Percentiles rank a stretch among this genome's conserved stretches.
Evolutionary conservation across 176 grass and related monocot species (phyloP).

Genomic region (Paspalum vaginatum): DNA sequence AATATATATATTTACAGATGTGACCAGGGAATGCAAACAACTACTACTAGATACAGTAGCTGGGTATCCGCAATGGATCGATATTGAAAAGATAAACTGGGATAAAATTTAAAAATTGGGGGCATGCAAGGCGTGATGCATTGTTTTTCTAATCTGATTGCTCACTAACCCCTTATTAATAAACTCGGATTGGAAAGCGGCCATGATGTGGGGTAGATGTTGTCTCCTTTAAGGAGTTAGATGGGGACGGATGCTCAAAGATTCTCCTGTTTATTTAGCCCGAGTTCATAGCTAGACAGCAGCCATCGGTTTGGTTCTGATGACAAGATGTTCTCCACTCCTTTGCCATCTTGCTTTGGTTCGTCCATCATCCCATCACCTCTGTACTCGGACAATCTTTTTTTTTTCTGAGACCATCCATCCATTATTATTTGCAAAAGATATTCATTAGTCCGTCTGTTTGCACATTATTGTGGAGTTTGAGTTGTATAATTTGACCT

Average conservation of each 20-base stretch:
- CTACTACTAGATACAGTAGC: neutral
- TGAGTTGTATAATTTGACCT: conserved; percentile 51
- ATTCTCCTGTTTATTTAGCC: conserved; percentile 43
- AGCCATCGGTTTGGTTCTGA: conserved; percentile 6
- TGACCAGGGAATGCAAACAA: conserved; percentile 22
- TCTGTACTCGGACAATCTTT: conserved; percentile 21
- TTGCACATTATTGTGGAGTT: conserved; percentile 35
- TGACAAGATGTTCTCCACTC: conserved; percentile 51
- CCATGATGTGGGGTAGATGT: conserved; percentile 44
- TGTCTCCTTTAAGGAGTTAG: conserved; percentile 71
- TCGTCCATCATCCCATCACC: conserved; percentile 3
- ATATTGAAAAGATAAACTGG: neutral
- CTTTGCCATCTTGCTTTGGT: conserved; percentile 30
- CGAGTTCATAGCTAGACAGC: conserved; percentile 9
- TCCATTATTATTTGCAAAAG: neutral
- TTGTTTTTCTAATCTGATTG: conserved; percentile 51
- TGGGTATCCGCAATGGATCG: conserved; percentile 41
- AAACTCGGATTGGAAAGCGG: conserved; percentile 23
- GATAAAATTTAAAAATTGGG: conserved; percentile 35
- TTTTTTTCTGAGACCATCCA: neutral
- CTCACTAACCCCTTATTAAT: conserved; percentile 37
- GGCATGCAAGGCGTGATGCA: conserved; percentile 58
- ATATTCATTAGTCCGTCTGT: neutral
- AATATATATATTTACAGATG: conserved; percentile 8
- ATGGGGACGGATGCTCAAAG: conserved; percentile 47